phyloP scores from a whole-genome alignment of 345 rosid species.

The Triadica sebifera region DNA sequence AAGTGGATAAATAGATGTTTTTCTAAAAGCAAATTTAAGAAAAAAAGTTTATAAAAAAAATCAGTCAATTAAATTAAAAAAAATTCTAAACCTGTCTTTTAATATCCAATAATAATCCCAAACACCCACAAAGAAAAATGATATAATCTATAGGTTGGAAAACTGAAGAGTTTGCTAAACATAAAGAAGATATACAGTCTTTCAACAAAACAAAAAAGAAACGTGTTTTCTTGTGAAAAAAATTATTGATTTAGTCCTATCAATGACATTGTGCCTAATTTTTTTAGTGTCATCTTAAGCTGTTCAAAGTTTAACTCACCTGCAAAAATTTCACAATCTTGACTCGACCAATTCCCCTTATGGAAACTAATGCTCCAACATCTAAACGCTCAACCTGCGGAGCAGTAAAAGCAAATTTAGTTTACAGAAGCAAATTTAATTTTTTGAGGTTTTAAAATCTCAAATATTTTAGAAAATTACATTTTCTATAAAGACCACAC shows the following conservation, averaged over 20 bases:
- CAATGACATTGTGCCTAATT: not conserved
- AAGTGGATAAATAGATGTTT: too few species aligned
- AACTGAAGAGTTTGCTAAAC: not conserved
- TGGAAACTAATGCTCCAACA: constrained; percentile 68
- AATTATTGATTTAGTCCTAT: not conserved
- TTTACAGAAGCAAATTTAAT: not conserved
- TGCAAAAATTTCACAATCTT: constrained; percentile 49
- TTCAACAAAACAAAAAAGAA: not conserved
- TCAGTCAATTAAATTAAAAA: too few species aligned
- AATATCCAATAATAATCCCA: too few species aligned
- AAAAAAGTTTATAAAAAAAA: too few species aligned
- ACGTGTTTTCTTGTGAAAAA: not conserved
- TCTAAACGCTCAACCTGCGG: constrained; percentile 65
- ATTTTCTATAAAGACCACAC: constrained; percentile 65
- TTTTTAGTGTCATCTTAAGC: not conserved
- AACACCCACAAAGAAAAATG: too few species aligned
- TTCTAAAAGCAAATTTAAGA: too few species aligned
- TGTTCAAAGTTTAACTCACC: constrained; percentile 30
- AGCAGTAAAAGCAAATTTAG: constrained; percentile 16
- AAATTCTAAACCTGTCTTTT: too few species aligned
- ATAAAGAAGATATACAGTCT: not conserved
- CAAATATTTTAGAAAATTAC: constrained; percentile 41
- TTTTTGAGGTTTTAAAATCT: not conserved
- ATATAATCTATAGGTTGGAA: not conserved
- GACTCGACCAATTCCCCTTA: constrained; percentile 70